Conservation (phyloP, 805 yeast species). For the Zygoascus flipseniorum region DNA sequence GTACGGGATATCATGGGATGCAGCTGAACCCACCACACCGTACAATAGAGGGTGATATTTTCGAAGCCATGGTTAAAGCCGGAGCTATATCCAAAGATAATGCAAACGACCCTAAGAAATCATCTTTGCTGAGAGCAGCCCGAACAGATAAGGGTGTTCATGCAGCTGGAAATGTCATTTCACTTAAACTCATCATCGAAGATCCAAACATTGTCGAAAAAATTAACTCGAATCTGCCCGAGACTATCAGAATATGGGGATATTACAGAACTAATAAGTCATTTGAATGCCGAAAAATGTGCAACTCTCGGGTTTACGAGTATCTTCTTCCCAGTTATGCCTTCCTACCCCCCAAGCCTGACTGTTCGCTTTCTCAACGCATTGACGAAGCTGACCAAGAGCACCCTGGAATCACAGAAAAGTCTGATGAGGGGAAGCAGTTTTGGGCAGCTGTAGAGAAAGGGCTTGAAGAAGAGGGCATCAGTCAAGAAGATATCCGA, state of each 20-base stretch:
- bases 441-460: slow-evolving; percentile 57
- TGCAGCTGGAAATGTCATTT: slow-evolving; percentile 90
- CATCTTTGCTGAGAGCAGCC: slow-evolving; percentile 55
- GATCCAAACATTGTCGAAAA: slow-evolving; percentile 65
- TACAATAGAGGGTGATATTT: slow-evolving; percentile 86
- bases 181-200: slow-evolving; percentile 75
- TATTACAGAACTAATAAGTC: slow-evolving; percentile 79
- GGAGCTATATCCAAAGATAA: slow-evolving; percentile 86
- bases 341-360: slow-evolving; percentile 83
- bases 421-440: slow-evolving; percentile 53
- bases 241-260: slow-evolving; percentile 88
- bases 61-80: slow-evolving; percentile 71
- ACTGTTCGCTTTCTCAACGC: slow-evolving; percentile 52
- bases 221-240: slow-evolving; percentile 72
- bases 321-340: slow-evolving; percentile 88
- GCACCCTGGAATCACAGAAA: slow-evolving; percentile 50
- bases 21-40: slow-evolving; percentile 81
- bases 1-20: slow-evolving; percentile 96
- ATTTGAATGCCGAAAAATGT: slow-evolving; percentile 91
- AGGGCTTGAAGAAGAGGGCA: slow-evolving; percentile 32
- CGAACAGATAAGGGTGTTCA: slow-evolving; percentile 95
- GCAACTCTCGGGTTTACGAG: slow-evolving; percentile 93
- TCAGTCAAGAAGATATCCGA: slow-evolving; percentile 23
- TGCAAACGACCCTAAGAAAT: slow-evolving; percentile 79
- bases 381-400: slow-evolving; percentile 44